These are phyloP conservation scores for Cordyceps fumosorosea DNA, from an alignment of 2,329 filamentous ascomycete species.

Conservation along the genomic window DNA sequence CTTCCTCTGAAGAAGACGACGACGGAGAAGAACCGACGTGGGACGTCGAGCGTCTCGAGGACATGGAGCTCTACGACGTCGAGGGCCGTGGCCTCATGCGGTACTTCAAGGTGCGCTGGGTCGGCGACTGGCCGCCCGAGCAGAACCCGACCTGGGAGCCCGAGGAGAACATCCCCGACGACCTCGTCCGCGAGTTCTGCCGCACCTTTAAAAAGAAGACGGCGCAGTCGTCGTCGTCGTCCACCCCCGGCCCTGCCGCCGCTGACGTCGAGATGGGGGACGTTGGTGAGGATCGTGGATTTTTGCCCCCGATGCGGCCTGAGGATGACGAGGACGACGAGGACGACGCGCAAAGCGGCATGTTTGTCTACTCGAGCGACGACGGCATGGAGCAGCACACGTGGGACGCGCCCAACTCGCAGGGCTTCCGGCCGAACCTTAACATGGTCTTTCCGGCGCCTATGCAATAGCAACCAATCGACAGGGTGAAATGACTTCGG, in stretches of 20 bases:
- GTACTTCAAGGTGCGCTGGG: constrained; percentile 49
- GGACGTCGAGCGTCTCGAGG: constrained; percentile 40
- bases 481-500: not conserved
- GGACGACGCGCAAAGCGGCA: not conserved
- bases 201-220: constrained; percentile 18
- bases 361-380: constrained; percentile 11
- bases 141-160: constrained; percentile 56
- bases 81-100: constrained; percentile 30
- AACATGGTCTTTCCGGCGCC: not conserved
- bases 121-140: constrained; percentile 48
- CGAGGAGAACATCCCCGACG: constrained; percentile 39
- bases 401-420: constrained; percentile 2
- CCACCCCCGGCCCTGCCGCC: not conserved
- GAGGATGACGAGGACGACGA: not conserved
- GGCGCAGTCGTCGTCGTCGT: not conserved
- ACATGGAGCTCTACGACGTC: constrained; percentile 31
- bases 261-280: not conserved
- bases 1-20: constrained; percentile 5
- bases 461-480: not conserved
- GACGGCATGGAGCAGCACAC: not conserved
- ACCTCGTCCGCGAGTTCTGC: constrained; percentile 35
- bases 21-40: constrained; percentile 26
- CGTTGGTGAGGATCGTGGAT: too few species aligned
- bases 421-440: not conserved
- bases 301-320: not conserved